phyloP scores from a whole-genome alignment of 768 basidiomycete genomes.

The Boletus tomentosulus region DNA sequence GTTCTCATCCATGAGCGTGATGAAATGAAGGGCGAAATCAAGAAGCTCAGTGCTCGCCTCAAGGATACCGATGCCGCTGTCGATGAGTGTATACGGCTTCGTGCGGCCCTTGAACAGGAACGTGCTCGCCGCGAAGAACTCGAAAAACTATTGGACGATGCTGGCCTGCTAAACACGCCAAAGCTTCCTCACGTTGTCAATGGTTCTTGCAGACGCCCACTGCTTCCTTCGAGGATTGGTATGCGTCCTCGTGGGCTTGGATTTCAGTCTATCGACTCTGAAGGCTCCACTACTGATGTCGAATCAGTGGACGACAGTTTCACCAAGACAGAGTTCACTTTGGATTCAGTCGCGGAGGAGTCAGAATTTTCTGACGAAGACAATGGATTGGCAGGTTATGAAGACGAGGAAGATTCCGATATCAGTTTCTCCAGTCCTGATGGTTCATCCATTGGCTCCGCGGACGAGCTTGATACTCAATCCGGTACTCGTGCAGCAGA shows the following conservation, averaged over 20 bases:
- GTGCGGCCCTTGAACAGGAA: slow-evolving; percentile 37
- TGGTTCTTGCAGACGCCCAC: slow-evolving; percentile 11
- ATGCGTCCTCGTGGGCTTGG: slow-evolving; percentile 46
- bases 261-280: slow-evolving; percentile 59
- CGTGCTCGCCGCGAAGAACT: slow-evolving; percentile 41
- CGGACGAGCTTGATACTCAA: slow-evolving; percentile 39
- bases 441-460: slow-evolving; percentile 54
- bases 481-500: slow-evolving; percentile 11
- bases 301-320: slow-evolving; percentile 48
- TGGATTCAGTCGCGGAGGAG: slow-evolving; percentile 54
- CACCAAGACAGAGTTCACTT: slow-evolving; percentile 40
- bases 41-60: slow-evolving; percentile 29
- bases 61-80: slow-evolving; percentile 24
- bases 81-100: slow-evolving; percentile 26
- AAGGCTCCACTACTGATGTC: slow-evolving; percentile 64
- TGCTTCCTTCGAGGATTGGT: slow-evolving; percentile 21
- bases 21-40: slow-evolving; percentile 26
- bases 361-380: slow-evolving; percentile 43
- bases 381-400: slow-evolving; percentile 59
- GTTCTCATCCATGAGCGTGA: slow-evolving; percentile 26
- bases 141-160: slow-evolving; percentile 50
- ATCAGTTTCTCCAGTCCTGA: slow-evolving; percentile 38
- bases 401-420: slow-evolving; percentile 65
- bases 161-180: slow-evolving; percentile 43
- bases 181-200: slow-evolving; percentile 25